Conservation (phyloP, 768 basidiomycete species). For the Chiua virens region DNA sequence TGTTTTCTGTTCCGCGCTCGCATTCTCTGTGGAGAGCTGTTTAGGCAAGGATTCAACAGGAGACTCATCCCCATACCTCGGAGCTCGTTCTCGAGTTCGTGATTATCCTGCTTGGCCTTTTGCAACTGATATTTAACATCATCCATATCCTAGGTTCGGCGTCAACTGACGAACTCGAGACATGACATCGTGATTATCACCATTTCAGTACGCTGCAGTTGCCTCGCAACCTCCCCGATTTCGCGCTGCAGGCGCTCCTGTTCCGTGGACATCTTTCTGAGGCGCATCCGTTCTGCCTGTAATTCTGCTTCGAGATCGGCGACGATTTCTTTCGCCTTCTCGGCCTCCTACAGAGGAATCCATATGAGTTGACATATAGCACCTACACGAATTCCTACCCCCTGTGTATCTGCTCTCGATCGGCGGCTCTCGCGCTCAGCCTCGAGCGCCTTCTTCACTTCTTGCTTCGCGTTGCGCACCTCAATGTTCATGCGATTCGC, state of each 20-base stretch:
- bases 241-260: slow-evolving; percentile 63
- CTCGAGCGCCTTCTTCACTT: slow-evolving; percentile 53
- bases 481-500: slow-evolving; percentile 65
- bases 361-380: not conserved
- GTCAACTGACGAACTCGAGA: slow-evolving; percentile 1
- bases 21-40: slow-evolving; percentile 45
- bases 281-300: slow-evolving; percentile 64
- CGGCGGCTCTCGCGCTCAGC: slow-evolving; percentile 50
- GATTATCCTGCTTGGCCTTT: slow-evolving; percentile 69
- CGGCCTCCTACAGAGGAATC: slow-evolving; percentile 55
- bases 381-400: slow-evolving; percentile 37
- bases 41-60: not conserved
- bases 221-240: slow-evolving; percentile 58
- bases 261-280: slow-evolving; percentile 63
- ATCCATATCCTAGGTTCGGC: slow-evolving; percentile 66
- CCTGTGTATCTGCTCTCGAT: slow-evolving; percentile 51
- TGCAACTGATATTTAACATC: slow-evolving; percentile 70
- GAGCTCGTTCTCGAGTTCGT: slow-evolving; percentile 70
- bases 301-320: slow-evolving; percentile 70
- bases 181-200: slow-evolving; percentile 35
- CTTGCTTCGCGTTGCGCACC: slow-evolving; percentile 57
- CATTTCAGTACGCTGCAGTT: slow-evolving; percentile 70
- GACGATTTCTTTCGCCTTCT: slow-evolving; percentile 62
- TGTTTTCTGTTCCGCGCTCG: slow-evolving; percentile 70
- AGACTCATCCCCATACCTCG: slow-evolving; percentile 48